phyloP scores from a whole-genome alignment of 2,329 filamentous ascomycete genomes.

The Immersiporthe knoxdaviesiana region DNA sequence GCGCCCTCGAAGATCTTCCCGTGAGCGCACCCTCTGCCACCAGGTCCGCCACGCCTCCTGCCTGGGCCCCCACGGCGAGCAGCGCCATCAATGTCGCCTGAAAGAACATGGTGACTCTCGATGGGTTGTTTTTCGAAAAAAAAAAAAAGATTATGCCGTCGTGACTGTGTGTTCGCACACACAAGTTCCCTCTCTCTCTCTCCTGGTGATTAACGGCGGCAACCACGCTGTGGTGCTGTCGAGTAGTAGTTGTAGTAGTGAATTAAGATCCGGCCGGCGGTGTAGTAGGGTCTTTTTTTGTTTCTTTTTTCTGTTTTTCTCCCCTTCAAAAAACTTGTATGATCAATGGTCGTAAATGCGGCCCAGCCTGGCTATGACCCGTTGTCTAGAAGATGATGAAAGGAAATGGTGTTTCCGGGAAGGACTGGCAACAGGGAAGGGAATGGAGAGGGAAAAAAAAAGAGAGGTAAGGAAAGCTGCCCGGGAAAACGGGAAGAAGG shows the following conservation, averaged over 20 bases:
- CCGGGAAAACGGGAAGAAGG: not conserved
- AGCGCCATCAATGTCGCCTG: slow-evolving; percentile 40
- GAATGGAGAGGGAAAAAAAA: not conserved
- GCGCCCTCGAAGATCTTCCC: slow-evolving; percentile 32
- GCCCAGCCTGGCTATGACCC: slow-evolving; percentile 24
- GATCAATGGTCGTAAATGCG: slow-evolving; percentile 1
- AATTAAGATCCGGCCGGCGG: slow-evolving; percentile 26
- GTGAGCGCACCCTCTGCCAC: slow-evolving; percentile 34
- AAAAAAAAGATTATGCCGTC: not conserved
- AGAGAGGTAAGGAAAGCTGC: slow-evolving; percentile 27
- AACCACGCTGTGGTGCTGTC: slow-evolving; percentile 9
- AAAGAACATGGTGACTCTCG: slow-evolving; percentile 43
- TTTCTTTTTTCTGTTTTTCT: not conserved
- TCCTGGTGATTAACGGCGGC: not conserved
- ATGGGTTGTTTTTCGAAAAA: slow-evolving; percentile 11
- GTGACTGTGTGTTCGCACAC: not conserved
- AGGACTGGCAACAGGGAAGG: slow-evolving; percentile 3
- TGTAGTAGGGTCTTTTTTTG: not conserved
- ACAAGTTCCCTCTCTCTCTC: not conserved
- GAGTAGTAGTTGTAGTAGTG: not conserved
- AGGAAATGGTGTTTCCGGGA: not conserved
- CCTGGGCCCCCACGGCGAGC: slow-evolving; percentile 41
- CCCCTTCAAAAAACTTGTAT: not conserved
- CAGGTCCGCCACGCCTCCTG: slow-evolving; percentile 39
- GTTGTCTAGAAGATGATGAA: not conserved